Evolutionary conservation across 257 asterid species (phyloP).

Genomic region (Fraxinus quadrangulata): DNA sequence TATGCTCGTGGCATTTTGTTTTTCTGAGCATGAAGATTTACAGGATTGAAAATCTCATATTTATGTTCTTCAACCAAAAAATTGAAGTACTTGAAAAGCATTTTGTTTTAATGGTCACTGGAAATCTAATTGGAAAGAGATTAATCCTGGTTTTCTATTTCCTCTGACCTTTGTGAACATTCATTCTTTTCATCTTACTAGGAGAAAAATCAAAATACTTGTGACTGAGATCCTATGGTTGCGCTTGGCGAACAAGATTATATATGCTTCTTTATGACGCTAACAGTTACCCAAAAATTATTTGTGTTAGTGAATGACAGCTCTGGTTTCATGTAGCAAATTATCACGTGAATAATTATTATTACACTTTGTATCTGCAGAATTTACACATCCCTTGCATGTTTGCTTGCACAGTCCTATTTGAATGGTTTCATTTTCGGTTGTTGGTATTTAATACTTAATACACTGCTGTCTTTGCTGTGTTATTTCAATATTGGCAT

Average conservation of each 20-base stretch:
- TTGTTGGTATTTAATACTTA: neutral
- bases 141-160: neutral
- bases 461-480: neutral
- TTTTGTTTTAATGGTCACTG: neutral
- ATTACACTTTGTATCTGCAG: neutral
- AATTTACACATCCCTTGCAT: neutral
- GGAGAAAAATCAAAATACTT: neutral
- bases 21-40: neutral
- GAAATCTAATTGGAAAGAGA: neutral
- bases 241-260: neutral
- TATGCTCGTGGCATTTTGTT: conserved; percentile 10
- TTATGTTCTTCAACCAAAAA: neutral
- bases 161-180: neutral
- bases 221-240: neutral
- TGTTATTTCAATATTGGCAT: neutral
- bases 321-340: neutral
- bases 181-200: neutral
- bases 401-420: neutral
- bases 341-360: neutral
- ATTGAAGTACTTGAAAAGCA: neutral
- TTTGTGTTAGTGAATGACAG: neutral
- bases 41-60: neutral
- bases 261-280: neutral
- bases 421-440: neutral
- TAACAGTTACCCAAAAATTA: neutral